Base-by-base conservation (phyloP, 495 filamentous ascomycete genomes). In the Lepidopterella palustris region DNA sequence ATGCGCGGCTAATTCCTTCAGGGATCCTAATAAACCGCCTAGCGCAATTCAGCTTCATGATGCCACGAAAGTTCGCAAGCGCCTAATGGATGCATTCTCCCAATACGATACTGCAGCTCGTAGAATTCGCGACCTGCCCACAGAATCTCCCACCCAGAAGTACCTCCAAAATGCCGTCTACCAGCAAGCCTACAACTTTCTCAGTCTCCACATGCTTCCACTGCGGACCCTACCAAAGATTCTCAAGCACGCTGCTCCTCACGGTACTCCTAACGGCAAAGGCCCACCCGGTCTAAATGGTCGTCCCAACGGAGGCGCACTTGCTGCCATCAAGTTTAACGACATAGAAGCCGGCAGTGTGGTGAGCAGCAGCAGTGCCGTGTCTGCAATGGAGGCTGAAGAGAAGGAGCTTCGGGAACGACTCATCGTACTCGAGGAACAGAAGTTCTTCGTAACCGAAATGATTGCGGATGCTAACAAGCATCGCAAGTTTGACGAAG, bases 151-250 rank as follows among this genome's bases (percentile, higher is more conserved):
- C 1, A 84, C 88, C 0, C 90, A 98, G 69, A 70, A 80, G 57
- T 80, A 79, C 24, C 77, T 98, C 15, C 93, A 97, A 67, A 89
- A 87, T 64, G 82, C 87, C 1, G 86, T 98, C 26, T 88, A 96
- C 62, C 83, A 88, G 60, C 84, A 90, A 64, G 88, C 89, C 3
- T 86, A 83, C 54, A 85, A 84, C 60, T 97, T 98, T 68, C 75
- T 98, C 0, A 90, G 93, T 65, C 77, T 92, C 26, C 89, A 98
- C 63, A 92, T 98, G 86, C 79, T 98, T 13, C 90, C 93, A 0
- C 76, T 98, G 13, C 95, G 96, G 72, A 83, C 84, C 8, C 77
- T 97, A 0, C 93, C 92, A 0, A 87, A 87, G 63, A 77, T 96
- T 49, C 76, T 97, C 28, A 90, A 87, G 55, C 87, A 88, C 56